Evolutionary conservation across 1,284 basidiomycete genomes (phyloP), one percentile per base, ranked within the genome.

Genomic region (Macrocystidia cucumis): DNA sequence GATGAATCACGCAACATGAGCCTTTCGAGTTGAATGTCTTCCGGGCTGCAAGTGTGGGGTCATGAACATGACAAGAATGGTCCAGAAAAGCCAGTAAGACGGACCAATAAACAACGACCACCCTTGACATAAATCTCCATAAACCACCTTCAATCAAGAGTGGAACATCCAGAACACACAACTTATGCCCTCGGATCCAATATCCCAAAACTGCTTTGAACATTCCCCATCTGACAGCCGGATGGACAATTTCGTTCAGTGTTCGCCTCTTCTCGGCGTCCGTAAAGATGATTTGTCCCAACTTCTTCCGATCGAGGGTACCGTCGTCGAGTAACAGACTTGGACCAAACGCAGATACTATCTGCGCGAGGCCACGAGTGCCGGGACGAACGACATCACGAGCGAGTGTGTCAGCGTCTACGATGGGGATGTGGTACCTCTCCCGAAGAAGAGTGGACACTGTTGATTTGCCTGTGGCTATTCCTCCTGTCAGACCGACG

Each of bases 401-500:
- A 1, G 95, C 91, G 29, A 98, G 72, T 14, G 91, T 47, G 67
- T 98, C 95, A 3, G 95, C 91, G 53, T 98, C 96, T 49, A 98
- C 74, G 46, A 98, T 65, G 9, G 91, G 87, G 20, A 97, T 62
- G 21, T 82, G 70, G n/a, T n/a, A n/a, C 39, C 57, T 59, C 0
- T 71, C 59, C 42, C 71, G 72, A 29, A 98, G 65, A 25, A 93
- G 67, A 4, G 63, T 61, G 0, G 92, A 91, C 17, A 93, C 93
- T 11, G 91, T 90, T 3, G 91, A 96, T 61, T 98, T 98, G 38
- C 92, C 93, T 0, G 93, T 95, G 21, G 91, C 91, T 42, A 98
- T 98, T 2, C 95, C 91, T 14, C 96, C 96, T 9, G 95, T 97
- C 25, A 98, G 75, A 29, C 95, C 95, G 43, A 98, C 78, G 42